Evolutionary conservation across 2,329 filamentous ascomycete species (phyloP).

Genomic region (Neospermospora avenae): DNA sequence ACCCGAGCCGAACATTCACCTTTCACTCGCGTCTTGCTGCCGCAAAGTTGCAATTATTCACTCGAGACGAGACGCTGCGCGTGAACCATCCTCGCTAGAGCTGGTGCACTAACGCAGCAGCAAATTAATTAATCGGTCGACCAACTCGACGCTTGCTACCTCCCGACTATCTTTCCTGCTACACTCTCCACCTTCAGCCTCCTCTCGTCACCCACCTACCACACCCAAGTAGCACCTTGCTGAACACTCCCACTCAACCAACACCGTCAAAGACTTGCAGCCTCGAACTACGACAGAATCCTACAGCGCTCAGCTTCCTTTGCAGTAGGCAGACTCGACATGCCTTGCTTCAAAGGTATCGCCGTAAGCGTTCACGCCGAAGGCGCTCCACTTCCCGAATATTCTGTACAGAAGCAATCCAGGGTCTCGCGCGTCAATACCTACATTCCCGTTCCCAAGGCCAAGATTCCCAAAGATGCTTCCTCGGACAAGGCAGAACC

Average conservation of each 20-base stretch:
- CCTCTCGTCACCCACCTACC: background rate
- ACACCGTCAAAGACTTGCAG: background rate
- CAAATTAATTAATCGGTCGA: background rate
- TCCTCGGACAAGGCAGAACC: slow-evolving; percentile 76
- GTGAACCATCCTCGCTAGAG: background rate
- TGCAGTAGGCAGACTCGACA: slow-evolving; percentile 36
- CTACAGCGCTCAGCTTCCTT: slow-evolving; percentile 22
- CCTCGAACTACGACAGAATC: slow-evolving; percentile 11
- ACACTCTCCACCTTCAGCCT: slow-evolving; percentile 1
- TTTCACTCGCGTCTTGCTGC: background rate
- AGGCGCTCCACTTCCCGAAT: slow-evolving; percentile 78
- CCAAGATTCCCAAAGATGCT: slow-evolving; percentile 65
- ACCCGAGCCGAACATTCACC: too few species aligned
- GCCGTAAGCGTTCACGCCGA: slow-evolving; percentile 93
- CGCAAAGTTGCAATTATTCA: background rate
- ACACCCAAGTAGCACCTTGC: background rate
- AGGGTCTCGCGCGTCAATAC: slow-evolving; percentile 89
- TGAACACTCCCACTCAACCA: background rate
- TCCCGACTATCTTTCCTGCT: background rate
- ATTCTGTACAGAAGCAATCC: slow-evolving; percentile 92
- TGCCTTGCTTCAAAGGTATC: slow-evolving; percentile 99
- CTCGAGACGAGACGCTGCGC: background rate
- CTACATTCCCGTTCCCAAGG: slow-evolving; percentile 93
- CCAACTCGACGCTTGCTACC: background rate
- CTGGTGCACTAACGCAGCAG: background rate